These are phyloP conservation scores for Pichia nanzhaoensis DNA, from an alignment of 805 yeast genomes.

Conservation along the genomic window DNA sequence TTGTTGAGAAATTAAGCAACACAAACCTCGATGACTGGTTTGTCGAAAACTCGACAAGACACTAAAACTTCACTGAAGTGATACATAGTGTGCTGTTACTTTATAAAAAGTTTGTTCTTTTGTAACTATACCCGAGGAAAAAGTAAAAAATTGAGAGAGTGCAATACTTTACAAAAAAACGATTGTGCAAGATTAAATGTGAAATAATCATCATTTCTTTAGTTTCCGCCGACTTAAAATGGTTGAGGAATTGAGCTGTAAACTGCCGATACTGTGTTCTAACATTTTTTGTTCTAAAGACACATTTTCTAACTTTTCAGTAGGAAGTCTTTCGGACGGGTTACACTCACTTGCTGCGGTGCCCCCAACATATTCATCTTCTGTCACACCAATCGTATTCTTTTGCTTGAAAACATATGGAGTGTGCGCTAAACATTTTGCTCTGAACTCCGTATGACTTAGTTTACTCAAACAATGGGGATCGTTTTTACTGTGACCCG, in stretches of 20 bases:
- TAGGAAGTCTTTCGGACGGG: neutral
- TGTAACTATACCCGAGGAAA: neutral
- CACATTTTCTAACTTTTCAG: neutral
- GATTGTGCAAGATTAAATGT: too few species aligned
- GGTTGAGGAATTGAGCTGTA: constrained; percentile 59
- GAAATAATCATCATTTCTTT: constrained; percentile 1
- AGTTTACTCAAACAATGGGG: neutral
- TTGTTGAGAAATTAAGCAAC: constrained; percentile 17
- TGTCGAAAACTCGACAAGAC: constrained; percentile 14
- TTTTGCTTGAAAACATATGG: constrained; percentile 13
- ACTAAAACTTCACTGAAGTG: neutral
- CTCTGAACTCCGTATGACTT: constrained; percentile 5
- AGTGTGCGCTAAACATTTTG: constrained; percentile 13
- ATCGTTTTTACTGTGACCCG: constrained; percentile 2
- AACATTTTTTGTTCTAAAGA: constrained; percentile 20
- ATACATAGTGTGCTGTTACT: neutral
- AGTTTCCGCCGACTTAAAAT: constrained; percentile 48
- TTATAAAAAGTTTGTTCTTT: neutral
- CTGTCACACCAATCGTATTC: neutral
- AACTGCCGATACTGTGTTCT: constrained; percentile 33
- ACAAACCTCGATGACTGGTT: constrained; percentile 16
- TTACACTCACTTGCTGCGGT: neutral
- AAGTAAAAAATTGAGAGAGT: neutral
- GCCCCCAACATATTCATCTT: neutral
- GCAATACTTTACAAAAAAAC: too few species aligned